These are phyloP conservation scores for Patellifolia procumbens DNA, from an alignment of 179 eudicot genomes.

Conservation along the genomic window DNA sequence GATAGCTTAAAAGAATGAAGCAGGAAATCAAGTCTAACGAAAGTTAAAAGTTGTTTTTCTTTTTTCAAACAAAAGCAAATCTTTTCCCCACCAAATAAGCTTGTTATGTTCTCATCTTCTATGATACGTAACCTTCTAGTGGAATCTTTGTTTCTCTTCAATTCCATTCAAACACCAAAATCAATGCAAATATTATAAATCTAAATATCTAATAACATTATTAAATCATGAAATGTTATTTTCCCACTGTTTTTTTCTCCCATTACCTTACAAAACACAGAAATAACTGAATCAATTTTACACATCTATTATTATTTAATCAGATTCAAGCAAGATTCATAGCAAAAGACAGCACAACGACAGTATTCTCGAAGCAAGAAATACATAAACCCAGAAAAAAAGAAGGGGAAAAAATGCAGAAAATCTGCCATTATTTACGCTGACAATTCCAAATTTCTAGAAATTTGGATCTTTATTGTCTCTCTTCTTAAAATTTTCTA, in stretches of 20 bases:
- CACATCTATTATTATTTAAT: background rate
- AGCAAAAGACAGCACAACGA: constrained; percentile 19
- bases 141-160: constrained; percentile 10
- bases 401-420: background rate
- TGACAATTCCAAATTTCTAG: constrained; percentile 14
- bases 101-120: background rate
- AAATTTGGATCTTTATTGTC: constrained; percentile 21
- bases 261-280: background rate
- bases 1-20: no score
- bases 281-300: constrained; percentile 3
- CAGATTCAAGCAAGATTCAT: background rate
- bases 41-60: no score
- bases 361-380: constrained; percentile 5
- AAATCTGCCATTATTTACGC: constrained; percentile 25
- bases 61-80: no score
- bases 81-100: background rate
- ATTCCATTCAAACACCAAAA: constrained; percentile 9
- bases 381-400: background rate
- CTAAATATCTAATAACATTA: background rate
- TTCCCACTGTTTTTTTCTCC: background rate
- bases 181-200: background rate
- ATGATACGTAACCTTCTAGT: constrained; percentile 13
- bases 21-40: no score
- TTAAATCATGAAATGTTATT: constrained; percentile 10
- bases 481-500: background rate